These are phyloP conservation scores for Colletotrichum graminicola DNA, from an alignment of 2,329 filamentous ascomycete genomes.

Conservation along the genomic window DNA sequence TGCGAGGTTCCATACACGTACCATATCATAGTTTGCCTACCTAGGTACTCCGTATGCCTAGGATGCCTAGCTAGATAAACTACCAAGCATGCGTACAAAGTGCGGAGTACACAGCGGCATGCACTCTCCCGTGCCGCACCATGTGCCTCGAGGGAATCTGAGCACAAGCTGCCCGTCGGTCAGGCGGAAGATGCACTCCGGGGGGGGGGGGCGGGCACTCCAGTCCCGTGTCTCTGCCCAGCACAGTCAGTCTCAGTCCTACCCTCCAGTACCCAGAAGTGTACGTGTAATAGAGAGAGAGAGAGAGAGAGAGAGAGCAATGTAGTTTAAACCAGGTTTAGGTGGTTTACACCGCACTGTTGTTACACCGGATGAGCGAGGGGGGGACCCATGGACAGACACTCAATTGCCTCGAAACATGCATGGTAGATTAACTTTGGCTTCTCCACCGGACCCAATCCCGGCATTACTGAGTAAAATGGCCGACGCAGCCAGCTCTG, in stretches of 20 bases:
- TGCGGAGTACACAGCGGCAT: neutral
- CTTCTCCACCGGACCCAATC: neutral
- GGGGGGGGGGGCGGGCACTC: neutral
- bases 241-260: neutral
- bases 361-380: neutral
- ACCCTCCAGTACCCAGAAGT: neutral
- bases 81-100: neutral
- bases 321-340: neutral
- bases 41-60: too few relatives aligned
- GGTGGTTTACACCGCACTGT: neutral
- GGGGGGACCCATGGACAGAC: neutral
- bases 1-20: neutral
- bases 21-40: too few relatives aligned
- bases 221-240: neutral
- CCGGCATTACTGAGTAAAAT: neutral
- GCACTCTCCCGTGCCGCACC: neutral
- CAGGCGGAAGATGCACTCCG: conserved; percentile 16
- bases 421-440: neutral
- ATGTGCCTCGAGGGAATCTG: neutral
- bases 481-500: neutral
- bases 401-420: neutral
- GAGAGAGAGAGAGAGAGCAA: neutral
- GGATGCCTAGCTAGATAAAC: too few relatives aligned
- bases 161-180: neutral
- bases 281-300: neutral